These are phyloP conservation scores for Suillus cothurnatus DNA, from an alignment of 768 basidiomycete genomes.

Conservation along the genomic window DNA sequence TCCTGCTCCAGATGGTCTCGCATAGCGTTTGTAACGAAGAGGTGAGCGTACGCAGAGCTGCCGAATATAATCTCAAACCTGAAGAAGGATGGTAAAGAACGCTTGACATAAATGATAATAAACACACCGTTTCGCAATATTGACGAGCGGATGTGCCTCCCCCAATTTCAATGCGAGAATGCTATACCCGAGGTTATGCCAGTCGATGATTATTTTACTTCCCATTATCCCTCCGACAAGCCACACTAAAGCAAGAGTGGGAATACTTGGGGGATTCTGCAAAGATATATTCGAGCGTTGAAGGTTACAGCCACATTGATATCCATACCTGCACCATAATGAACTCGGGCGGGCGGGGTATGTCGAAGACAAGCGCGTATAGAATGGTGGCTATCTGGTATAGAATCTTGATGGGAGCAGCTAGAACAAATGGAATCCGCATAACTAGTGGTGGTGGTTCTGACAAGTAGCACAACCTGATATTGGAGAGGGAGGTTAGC, in stretches of 20 bases:
- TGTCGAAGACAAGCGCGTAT: constrained; percentile 56
- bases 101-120: neutral
- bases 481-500: constrained; percentile 63
- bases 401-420: constrained; percentile 80
- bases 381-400: constrained; percentile 70
- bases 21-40: constrained; percentile 95
- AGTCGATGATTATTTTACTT: constrained; percentile 93
- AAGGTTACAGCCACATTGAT: neutral
- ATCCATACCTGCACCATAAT: constrained; percentile 84
- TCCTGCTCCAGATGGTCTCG: constrained; percentile 63
- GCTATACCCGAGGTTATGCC: constrained; percentile 97
- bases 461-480: constrained; percentile 68
- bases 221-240: constrained; percentile 66
- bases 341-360: constrained; percentile 74
- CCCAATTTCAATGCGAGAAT: constrained; percentile 88
- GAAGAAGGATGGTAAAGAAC: neutral
- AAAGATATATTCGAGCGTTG: neutral
- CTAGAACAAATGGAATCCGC: constrained; percentile 63
- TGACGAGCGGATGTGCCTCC: constrained; percentile 64
- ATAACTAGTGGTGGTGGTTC: constrained; percentile 59
- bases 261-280: constrained; percentile 96
- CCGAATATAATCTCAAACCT: constrained; percentile 91
- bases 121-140: constrained; percentile 70
- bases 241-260: constrained; percentile 87
- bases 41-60: constrained; percentile 77